Conservation (phyloP, 257 asterid genomes). For the Forsythia suspensa region DNA sequence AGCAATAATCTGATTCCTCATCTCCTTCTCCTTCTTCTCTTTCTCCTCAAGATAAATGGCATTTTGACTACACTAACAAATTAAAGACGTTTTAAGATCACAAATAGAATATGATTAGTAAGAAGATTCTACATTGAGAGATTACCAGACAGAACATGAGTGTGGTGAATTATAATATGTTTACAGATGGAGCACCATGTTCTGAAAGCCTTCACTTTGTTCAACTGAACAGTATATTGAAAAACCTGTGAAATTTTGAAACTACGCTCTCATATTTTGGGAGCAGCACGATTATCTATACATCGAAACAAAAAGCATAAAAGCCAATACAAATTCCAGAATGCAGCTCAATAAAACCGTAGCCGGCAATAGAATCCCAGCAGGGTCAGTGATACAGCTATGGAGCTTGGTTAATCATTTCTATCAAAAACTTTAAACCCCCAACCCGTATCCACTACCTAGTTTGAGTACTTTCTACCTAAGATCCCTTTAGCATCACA, state of each 20-base stretch:
- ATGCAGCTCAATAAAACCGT: background rate
- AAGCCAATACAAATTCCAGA: background rate
- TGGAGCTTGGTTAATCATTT: too few species aligned
- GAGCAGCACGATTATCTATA: background rate
- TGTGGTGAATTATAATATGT: background rate
- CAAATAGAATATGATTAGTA: background rate
- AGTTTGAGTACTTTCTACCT: too few species aligned
- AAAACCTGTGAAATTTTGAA: background rate
- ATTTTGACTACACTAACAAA: constrained; percentile 57
- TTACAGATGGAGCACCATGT: background rate
- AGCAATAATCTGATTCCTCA: constrained; percentile 69
- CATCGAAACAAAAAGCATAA: background rate
- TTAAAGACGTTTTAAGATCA: constrained; percentile 4
- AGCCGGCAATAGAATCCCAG: too few species aligned
- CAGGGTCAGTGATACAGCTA: too few species aligned
- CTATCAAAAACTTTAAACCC: too few species aligned
- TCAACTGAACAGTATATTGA: background rate
- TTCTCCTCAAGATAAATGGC: constrained; percentile 84
- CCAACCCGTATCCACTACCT: too few species aligned
- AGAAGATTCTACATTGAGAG: background rate
- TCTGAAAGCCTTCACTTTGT: background rate
- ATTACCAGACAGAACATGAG: too few species aligned
- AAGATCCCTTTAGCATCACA: too few species aligned
- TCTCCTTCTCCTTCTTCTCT: constrained; percentile 88
- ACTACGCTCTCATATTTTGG: too few species aligned